Conservation (phyloP, 768 basidiomycete species). For the Naganishia randhawae region DNA sequence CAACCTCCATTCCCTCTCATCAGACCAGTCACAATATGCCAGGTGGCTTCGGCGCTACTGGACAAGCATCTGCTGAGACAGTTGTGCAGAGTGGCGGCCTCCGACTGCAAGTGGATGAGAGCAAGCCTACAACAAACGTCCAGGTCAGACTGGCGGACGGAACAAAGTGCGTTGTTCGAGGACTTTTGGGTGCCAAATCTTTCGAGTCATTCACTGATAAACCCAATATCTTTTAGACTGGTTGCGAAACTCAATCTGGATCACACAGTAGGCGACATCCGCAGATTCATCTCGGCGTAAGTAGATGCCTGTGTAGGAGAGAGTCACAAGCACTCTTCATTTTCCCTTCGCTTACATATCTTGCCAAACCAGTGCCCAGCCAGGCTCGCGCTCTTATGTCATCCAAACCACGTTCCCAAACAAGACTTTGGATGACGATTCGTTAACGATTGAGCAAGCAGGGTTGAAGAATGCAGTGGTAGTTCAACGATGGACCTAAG, state of each 20-base stretch:
- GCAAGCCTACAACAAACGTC: conserved; percentile 75
- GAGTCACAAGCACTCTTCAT: not conserved
- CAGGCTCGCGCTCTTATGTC: conserved; percentile 66
- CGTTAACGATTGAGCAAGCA: conserved; percentile 66
- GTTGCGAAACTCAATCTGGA: conserved; percentile 83
- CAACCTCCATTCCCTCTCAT: conserved; percentile 14
- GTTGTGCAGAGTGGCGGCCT: conserved; percentile 51
- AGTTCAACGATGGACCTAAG: conserved; percentile 62
- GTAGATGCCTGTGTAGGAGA: conserved; percentile 48
- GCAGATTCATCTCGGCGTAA: conserved; percentile 84
- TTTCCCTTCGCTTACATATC: not conserved
- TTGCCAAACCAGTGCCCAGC: conserved; percentile 55
- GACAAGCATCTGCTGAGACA: conserved; percentile 35
- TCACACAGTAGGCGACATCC: conserved; percentile 79
- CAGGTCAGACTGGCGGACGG: conserved; percentile 90
- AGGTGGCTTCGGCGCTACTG: conserved; percentile 31
- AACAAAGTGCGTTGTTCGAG: conserved; percentile 60
- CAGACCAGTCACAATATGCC: conserved; percentile 27
- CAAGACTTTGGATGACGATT: conserved; percentile 63
- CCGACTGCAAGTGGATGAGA: conserved; percentile 76
- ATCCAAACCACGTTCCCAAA: conserved; percentile 88
- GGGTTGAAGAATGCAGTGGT: conserved; percentile 76
- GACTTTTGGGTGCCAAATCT: not conserved
- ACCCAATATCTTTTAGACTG: conserved; percentile 57
- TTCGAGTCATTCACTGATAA: not conserved